Percentiles rank a stretch among this genome's conserved stretches.
Evolutionary conservation across 2,329 filamentous ascomycete species (phyloP).

Genomic region (Arthroderma uncinatum): DNA sequence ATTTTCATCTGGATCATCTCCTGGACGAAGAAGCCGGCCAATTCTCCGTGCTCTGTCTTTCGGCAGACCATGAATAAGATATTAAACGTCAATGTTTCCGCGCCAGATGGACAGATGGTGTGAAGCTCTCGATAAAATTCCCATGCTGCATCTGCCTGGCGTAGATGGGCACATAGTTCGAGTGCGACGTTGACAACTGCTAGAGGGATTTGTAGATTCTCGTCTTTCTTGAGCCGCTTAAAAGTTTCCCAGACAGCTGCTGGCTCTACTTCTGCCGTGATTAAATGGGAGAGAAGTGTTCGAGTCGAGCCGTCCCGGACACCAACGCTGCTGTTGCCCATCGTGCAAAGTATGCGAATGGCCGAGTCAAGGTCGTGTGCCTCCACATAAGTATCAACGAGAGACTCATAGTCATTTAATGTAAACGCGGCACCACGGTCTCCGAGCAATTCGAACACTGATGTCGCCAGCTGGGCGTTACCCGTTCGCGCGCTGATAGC

Average conservation of each 20-base stretch:
- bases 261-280: slow-evolving; percentile 34
- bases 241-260: slow-evolving; percentile 47
- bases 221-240: slow-evolving; percentile 39
- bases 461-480: slow-evolving; percentile 57
- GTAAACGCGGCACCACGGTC: slow-evolving; percentile 46
- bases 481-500: slow-evolving; percentile 58
- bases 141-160: slow-evolving; percentile 42
- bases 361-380: slow-evolving; percentile 53
- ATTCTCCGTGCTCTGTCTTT: slow-evolving; percentile 37
- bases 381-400: slow-evolving; percentile 59
- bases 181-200: slow-evolving; percentile 40
- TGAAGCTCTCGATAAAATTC: slow-evolving; percentile 52
- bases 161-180: slow-evolving; percentile 39
- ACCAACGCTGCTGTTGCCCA: slow-evolving; percentile 52
- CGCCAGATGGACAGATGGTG: slow-evolving; percentile 36
- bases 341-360: slow-evolving; percentile 60
- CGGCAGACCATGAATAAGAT: slow-evolving; percentile 44
- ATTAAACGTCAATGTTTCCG: slow-evolving; percentile 47
- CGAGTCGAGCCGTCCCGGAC: slow-evolving; percentile 52
- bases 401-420: slow-evolving; percentile 64
- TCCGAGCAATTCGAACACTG: slow-evolving; percentile 56
- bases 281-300: slow-evolving; percentile 49
- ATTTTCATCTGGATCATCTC: slow-evolving; percentile 50
- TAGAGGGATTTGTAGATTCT: slow-evolving; percentile 41
- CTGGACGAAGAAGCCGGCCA: slow-evolving; percentile 50